Base-by-base conservation (phyloP, 768 basidiomycete species). In the Butyriboletus loyo region DNA sequence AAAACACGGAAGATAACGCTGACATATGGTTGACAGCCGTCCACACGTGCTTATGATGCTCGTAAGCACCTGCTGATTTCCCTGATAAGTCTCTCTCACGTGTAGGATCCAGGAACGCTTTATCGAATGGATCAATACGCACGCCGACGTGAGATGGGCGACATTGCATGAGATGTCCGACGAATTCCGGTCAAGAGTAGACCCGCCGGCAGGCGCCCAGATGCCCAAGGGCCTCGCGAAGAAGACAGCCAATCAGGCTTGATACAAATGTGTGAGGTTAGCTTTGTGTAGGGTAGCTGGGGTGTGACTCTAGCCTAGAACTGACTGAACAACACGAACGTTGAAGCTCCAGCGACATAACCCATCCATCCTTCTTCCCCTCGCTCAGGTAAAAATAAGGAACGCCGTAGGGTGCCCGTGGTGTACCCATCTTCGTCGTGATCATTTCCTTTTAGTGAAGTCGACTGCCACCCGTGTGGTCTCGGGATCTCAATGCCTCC, bases 1-100 rank as follows among this genome's bases (percentile, higher is more conserved):
- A 58, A 27, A 10, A 5, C 34, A 34, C 13, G 15, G 28, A 38
- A 43, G 37, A 27, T 32, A 34, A 46, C 24, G 46, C 52, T 51
- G 19, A 60, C 38, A 44, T 42, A 24, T 45, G 14, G 4, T 45
- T 44, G 24, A 45, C 49, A 84, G 84, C 9, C 75, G 81, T 2
- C 82, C 85, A 9, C 87, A 91, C 60, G 83, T 89, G 14, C 71
- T 89, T 11, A 74, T 89, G 41, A 88, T 89, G 83, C 78, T 89
- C 49, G 84, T 82, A 63, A 70, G 72, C 27, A 10, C 27, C 19
- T 5, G 3, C 13, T 28, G 19, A 11, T 31, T 43, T 32, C 25
- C 30, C 35, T 15, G 36, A 28, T 13, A 24, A n/a, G n/a, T 31
- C 25, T 17, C 11, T 7, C 40, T 54, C 25, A 47, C 28, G 31